phyloP scores from a whole-genome alignment of 108 stramenopile genomes.

The Skeletonema menzelii region DNA sequence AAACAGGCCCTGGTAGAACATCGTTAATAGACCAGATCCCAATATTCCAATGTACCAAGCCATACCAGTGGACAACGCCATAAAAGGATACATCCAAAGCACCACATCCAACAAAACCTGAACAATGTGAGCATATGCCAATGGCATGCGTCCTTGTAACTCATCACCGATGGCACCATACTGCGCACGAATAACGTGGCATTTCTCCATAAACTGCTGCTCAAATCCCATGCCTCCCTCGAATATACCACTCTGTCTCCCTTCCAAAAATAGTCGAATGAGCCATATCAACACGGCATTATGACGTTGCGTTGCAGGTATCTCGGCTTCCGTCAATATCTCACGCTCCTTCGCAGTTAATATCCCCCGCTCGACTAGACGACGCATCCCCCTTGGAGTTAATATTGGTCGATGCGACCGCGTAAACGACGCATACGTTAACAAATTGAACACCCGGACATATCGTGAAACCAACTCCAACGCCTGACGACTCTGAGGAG shows the following conservation, averaged over 20 bases:
- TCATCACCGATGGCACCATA: conserved; percentile 89
- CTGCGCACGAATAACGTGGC: conserved; percentile 82
- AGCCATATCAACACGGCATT: conserved; percentile 90
- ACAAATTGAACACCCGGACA: conserved; percentile 81
- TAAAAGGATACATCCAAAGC: conserved; percentile 87
- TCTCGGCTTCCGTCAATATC: conserved; percentile 67
- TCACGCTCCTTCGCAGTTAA: conserved; percentile 75
- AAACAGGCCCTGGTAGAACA: conserved; percentile 89
- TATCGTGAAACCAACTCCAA: conserved; percentile 79
- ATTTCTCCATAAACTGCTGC: conserved; percentile 85
- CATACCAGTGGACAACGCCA: conserved; percentile 83
- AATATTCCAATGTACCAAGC: conserved; percentile 69
- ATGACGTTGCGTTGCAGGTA: conserved; percentile 88
- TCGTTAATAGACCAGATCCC: conserved; percentile 79
- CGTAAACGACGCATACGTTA: conserved; percentile 90
- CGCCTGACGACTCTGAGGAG: conserved; percentile 66
- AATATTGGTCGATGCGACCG: conserved; percentile 87
- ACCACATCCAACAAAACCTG: conserved; percentile 87
- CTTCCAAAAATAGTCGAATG: conserved; percentile 77
- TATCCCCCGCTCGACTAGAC: conserved; percentile 83
- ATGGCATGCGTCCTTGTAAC: conserved; percentile 85
- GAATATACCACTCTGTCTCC: conserved; percentile 75
- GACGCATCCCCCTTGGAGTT: conserved; percentile 86
- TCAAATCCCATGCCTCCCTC: conserved; percentile 81
- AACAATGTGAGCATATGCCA: conserved; percentile 92